Base-by-base conservation (phyloP, 2,329 filamentous ascomycete species). In the Dendryphion nanum region DNA sequence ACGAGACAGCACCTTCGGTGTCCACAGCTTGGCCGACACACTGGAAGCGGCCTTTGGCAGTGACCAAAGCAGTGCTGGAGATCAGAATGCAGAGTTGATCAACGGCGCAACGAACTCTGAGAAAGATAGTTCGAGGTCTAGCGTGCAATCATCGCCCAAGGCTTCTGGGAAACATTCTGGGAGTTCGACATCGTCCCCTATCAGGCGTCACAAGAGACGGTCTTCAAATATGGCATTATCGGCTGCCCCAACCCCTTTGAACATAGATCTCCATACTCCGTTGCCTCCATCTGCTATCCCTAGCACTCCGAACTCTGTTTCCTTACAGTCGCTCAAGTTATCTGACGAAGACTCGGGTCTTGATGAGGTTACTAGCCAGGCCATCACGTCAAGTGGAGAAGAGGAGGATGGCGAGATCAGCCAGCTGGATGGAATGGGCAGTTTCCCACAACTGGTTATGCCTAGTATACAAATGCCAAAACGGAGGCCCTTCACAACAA, bases 401-500 rank as follows among this genome's bases (percentile, higher is more conserved):
- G 71, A 80, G 56, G 82, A 78, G 60, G 70, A 56, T 54, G 69
- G 53, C 16, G 53, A 55, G 19, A n/a, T n/a, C n/a, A 26, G 23
- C 23, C 10, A 26, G 3, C 10, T 10, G 10, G 23, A 26, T n/a
- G 40, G 40, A 16, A 42, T 50, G n/a, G 47, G 38, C 37, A 51
- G 57, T 46, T 62, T 69, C 28, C 85, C 85, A 17, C 90, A 97
- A 64, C 77, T 98, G n/a, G 87, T 98, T 43, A 98, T 98, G 93
- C 93, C 93, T 4, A 95, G 89, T 58, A 84, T 98, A 55, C 83
- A 81, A 45, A 93, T 98, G 79, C 91, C 93, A 3, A 86, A 81
- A 44, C 82, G 93, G 34, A 78, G 89, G 35, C 90, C 90, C 0
- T 97, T 97, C 63, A 96, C 93, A 0, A 81, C 86, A n/a, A 78